phyloP scores from a whole-genome alignment of 805 yeast species.

The Ogataea methanolica region DNA sequence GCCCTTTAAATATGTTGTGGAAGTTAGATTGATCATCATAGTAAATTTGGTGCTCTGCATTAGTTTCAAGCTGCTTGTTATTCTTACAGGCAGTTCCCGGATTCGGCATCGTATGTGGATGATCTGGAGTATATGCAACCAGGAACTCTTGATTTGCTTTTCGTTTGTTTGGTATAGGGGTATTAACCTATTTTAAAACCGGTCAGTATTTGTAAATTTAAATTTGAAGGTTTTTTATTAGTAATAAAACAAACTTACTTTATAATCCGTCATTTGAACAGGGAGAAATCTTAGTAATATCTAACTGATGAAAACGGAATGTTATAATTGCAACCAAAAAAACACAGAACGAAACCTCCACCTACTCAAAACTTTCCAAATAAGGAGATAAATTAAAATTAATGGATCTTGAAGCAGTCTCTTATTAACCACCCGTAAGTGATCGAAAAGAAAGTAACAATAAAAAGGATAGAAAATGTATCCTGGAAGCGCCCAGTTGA shows the following conservation, averaged over 20 bases:
- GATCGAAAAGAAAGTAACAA: too few species aligned
- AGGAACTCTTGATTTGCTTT: slow-evolving; percentile 15
- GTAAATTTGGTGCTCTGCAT: background rate
- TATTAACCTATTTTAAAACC: slow-evolving; percentile 7
- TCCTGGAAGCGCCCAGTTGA: too few species aligned
- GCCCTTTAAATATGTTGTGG: background rate
- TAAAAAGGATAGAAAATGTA: too few species aligned
- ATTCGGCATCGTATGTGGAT: slow-evolving; percentile 17
- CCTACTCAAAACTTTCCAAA: too few species aligned
- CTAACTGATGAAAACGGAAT: background rate
- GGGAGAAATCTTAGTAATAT: background rate
- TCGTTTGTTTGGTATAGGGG: slow-evolving; percentile 16
- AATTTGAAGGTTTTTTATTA: background rate
- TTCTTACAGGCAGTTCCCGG: slow-evolving; percentile 6
- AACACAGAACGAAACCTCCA: too few species aligned
- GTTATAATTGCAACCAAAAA: too few species aligned
- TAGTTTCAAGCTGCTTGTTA: background rate
- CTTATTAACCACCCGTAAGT: too few species aligned
- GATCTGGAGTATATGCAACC: slow-evolving; percentile 17
- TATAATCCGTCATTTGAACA: background rate
- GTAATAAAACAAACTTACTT: background rate
- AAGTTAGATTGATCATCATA: background rate
- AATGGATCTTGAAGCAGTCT: too few species aligned
- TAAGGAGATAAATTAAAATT: too few species aligned
- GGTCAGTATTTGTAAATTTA: background rate